Conservation (phyloP, 164 flowering plant genomes). For the Macadamia integrifolia region DNA sequence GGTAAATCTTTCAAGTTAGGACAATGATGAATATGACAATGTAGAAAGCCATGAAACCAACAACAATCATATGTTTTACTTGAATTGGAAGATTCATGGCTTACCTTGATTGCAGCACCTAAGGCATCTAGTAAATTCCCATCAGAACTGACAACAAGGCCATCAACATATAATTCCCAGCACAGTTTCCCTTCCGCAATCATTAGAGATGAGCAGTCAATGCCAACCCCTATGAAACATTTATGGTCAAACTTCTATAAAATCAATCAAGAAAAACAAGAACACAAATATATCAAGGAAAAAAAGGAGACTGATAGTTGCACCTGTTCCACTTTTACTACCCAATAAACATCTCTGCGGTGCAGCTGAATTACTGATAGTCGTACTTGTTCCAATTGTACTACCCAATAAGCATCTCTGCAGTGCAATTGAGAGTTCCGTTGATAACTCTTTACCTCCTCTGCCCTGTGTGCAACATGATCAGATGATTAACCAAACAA, state of each 20-base stretch:
- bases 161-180: slow-evolving; percentile 95
- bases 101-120: slow-evolving; percentile 94
- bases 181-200: slow-evolving; percentile 79
- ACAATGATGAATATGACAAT: no score
- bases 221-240: slow-evolving; percentile 65
- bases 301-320: background rate
- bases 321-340: slow-evolving; percentile 93
- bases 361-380: slow-evolving; percentile 34
- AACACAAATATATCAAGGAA: background rate
- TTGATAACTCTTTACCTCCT: slow-evolving; percentile 87
- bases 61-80: no score
- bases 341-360: slow-evolving; percentile 85
- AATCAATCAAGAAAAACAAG: background rate
- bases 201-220: slow-evolving; percentile 71
- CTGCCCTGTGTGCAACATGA: slow-evolving; percentile 52
- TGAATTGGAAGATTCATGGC: background rate
- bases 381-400: slow-evolving; percentile 83
- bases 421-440: slow-evolving; percentile 76
- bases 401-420: slow-evolving; percentile 86
- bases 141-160: slow-evolving; percentile 85
- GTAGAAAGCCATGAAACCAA: no score
- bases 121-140: slow-evolving; percentile 88
- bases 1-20: no score
- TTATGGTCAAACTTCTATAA: background rate
- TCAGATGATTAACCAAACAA: slow-evolving; percentile 2